Conservation (phyloP, 2,329 filamentous ascomycete species). For the Biscogniauxia mediterranea region DNA sequence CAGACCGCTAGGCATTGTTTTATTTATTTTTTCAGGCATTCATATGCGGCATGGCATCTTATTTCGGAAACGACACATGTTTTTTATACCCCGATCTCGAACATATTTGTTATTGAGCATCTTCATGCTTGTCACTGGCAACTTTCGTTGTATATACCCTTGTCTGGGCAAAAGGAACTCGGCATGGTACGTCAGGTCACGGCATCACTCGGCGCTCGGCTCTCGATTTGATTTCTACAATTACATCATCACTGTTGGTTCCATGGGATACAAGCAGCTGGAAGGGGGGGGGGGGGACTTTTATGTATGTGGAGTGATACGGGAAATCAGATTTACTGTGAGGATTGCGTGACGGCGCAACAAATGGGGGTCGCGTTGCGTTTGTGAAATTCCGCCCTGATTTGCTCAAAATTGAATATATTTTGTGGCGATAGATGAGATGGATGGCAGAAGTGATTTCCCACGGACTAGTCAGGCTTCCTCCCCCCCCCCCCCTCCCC, state of each 20-base stretch:
- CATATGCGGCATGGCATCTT: conserved; percentile 6
- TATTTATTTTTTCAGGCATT: conserved; percentile 16
- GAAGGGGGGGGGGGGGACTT: conserved; percentile 11
- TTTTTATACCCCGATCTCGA: conserved; percentile 22
- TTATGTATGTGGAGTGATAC: conserved; percentile 15
- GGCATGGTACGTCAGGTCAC: conserved; percentile 26
- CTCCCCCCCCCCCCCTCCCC: not conserved
- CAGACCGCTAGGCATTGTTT: conserved; percentile 2
- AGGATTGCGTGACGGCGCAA: conserved; percentile 13
- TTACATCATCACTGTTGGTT: conserved; percentile 11
- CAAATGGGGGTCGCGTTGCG: conserved; percentile 11
- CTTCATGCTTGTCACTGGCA: conserved; percentile 13
- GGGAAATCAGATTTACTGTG: not conserved
- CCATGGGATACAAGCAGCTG: conserved; percentile 13
- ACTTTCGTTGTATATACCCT: conserved; percentile 34
- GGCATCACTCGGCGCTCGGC: conserved; percentile 33
- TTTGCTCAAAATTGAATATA: conserved; percentile 12
- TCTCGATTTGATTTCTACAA: conserved; percentile 20
- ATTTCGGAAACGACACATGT: not conserved
- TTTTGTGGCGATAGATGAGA: conserved; percentile 19
- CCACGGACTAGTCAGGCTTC: not conserved
- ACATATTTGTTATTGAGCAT: conserved; percentile 12
- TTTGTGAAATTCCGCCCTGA: conserved; percentile 11
- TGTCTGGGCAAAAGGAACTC: conserved; percentile 28
- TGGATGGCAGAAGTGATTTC: conserved; percentile 10